Evolutionary conservation across 1,284 basidiomycete species (phyloP).

Genomic region (Anthracocystis setariae): DNA sequence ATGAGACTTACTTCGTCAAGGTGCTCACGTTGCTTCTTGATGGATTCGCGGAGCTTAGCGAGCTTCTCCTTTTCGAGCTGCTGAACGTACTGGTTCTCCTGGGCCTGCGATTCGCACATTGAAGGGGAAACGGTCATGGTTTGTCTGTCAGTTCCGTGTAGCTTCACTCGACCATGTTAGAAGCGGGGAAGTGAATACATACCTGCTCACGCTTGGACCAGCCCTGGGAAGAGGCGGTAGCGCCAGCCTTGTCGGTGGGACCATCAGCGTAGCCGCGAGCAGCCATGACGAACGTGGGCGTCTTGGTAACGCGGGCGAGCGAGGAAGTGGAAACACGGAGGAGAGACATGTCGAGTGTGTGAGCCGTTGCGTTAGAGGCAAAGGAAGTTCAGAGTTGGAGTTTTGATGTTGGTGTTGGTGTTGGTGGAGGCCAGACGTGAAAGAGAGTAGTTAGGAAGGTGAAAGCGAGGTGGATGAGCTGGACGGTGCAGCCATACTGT

Average conservation of each 20-base stretch:
- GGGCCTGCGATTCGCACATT: no score
- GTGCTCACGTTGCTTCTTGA: constrained; percentile 58
- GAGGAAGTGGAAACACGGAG: constrained; percentile 45
- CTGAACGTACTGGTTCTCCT: constrained; percentile 59
- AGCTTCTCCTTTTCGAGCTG: constrained; percentile 63
- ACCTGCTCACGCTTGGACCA: constrained; percentile 60
- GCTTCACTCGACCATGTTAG: background rate
- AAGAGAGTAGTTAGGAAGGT: background rate
- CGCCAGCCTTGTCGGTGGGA: constrained; percentile 48
- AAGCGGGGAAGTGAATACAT: background rate
- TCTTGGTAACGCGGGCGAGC: constrained; percentile 43
- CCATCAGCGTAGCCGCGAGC: constrained; percentile 53
- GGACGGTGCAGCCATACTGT: constrained; percentile 6
- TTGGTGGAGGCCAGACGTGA: constrained; percentile 4
- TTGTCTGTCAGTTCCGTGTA: background rate
- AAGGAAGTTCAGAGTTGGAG: constrained; percentile 1
- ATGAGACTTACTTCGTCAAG: constrained; percentile 53
- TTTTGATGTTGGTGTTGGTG: constrained; percentile 9
- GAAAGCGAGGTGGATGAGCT: background rate
- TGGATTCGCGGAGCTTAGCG: constrained; percentile 50
- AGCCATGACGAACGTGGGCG: constrained; percentile 48
- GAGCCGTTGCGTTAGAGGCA: background rate
- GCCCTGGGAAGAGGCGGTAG: constrained; percentile 50
- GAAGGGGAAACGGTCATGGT: no score
- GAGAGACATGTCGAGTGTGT: constrained; percentile 39